Conservation (phyloP, 257 asterid genomes). For the Solanum okadae region DNA sequence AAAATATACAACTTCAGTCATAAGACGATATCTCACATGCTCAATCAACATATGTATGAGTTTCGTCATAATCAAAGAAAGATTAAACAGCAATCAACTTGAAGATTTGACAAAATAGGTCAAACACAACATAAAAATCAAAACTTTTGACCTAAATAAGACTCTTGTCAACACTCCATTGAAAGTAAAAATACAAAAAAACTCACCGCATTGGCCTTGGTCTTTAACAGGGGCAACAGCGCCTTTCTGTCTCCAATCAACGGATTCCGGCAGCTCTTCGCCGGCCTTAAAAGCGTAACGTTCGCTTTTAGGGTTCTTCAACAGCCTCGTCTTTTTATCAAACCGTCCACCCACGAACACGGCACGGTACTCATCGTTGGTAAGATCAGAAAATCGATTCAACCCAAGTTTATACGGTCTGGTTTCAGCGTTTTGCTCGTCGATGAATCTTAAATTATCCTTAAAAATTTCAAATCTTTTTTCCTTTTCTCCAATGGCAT, state of each 20-base stretch:
- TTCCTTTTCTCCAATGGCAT: conserved; percentile 65
- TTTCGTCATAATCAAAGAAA: neutral
- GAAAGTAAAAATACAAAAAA: neutral
- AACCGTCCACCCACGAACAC: conserved; percentile 46
- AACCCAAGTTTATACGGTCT: conserved; percentile 50
- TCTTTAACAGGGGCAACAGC: conserved; percentile 79
- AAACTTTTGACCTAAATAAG: neutral
- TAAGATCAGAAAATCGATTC: conserved; percentile 77
- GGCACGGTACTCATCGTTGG: conserved; percentile 61
- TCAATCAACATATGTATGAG: neutral
- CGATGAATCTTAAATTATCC: conserved; percentile 59
- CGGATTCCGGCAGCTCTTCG: conserved; percentile 50
- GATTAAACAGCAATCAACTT: neutral
- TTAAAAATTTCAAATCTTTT: conserved; percentile 58
- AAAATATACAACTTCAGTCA: neutral
- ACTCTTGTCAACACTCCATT: neutral
- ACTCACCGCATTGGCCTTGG: conserved; percentile 88
- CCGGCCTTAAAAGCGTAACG: conserved; percentile 52
- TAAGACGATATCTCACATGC: neutral
- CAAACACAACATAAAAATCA: neutral
- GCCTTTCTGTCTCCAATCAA: conserved; percentile 87
- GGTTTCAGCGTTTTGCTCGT: conserved; percentile 41
- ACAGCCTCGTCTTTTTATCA: conserved; percentile 18
- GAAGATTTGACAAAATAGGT: neutral
- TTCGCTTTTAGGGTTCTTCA: conserved; percentile 15